Percentiles rank a stretch among this genome's conserved stretches.
These are phyloP conservation scores for Vicia villosa DNA, from an alignment of 306 rosid genomes.

Conservation along the genomic window DNA sequence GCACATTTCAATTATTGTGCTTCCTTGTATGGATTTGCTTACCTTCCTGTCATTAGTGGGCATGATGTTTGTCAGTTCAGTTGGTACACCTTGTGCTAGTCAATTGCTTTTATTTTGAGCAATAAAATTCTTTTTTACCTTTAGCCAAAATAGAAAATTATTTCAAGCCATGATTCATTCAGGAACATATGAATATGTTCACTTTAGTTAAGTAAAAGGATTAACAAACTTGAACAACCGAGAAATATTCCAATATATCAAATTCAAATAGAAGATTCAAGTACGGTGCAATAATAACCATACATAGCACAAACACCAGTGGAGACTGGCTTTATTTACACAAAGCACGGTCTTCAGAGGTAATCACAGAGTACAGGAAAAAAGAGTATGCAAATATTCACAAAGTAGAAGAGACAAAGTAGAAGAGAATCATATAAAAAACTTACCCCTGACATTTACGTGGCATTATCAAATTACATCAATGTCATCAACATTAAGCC, in stretches of 20 bases:
- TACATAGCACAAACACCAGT: slow-evolving; percentile 44
- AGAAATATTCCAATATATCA: slow-evolving; percentile 16
- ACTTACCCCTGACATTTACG: slow-evolving; percentile 38
- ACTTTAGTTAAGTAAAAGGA: slow-evolving; percentile 1
- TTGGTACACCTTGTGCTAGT: not conserved
- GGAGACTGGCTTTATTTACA: slow-evolving; percentile 60
- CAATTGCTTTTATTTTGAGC: not conserved
- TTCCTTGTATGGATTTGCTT: not conserved
- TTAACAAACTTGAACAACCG: slow-evolving; percentile 22
- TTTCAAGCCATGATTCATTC: slow-evolving; percentile 21
- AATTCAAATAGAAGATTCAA: slow-evolving; percentile 26
- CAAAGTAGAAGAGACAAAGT: too few species aligned
- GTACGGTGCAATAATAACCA: slow-evolving; percentile 41
- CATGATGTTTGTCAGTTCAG: not conserved
- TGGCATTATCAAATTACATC: slow-evolving; percentile 62
- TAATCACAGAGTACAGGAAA: slow-evolving; percentile 44
- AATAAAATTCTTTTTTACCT: not conserved
- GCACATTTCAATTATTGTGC: not conserved
- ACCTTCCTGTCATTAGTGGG: not conserved
- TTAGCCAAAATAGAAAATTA: not conserved
- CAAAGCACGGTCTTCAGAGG: slow-evolving; percentile 46
- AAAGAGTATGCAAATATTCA: slow-evolving; percentile 59
- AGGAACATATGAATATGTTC: not conserved
- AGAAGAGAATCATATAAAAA: slow-evolving; percentile 32
- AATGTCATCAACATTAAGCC: slow-evolving; percentile 89